Base-by-base conservation (phyloP, 495 filamentous ascomycete genomes). In the Xylaria intraflava region DNA sequence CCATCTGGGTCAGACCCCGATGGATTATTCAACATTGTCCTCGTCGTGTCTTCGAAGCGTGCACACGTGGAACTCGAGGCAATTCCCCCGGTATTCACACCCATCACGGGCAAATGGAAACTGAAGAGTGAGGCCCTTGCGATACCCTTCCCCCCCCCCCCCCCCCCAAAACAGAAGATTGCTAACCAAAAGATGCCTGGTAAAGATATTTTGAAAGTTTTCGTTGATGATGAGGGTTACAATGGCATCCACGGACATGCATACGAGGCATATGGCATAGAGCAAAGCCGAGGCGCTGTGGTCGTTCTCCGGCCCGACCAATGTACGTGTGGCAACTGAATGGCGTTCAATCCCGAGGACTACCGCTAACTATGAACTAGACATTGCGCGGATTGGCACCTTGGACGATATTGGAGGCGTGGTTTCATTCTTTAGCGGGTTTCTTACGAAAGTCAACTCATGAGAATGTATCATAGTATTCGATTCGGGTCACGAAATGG, bases 281-380 rank as follows among this genome's bases (percentile, higher is more conserved):
- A 78, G 46, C 66, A 74, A 0, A 47, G 68, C 5, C 46, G 68
- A n/a, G 85, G 85, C 0, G 79, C 77, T 0, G 39, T 86, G 24
- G 72, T 82, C 3, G 68, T 88, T 51, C 77, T 87, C 23, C 73
- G 85, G 6, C 85, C 84, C 4, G 85, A 88, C 70, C 83, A 87
- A 64, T 85, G 83, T 83, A 64, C 70, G 80, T 68, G 10, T 33
- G 12, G 1, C 36, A 30, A 31, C 16, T n/a, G 3, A 12, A 30
- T 6, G 7, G 12, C 10, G 6, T 10, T 12, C 24, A n/a, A 2
- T 6, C 7, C n/a, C n/a, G 1, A 16, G 30, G 35, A 17, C 20
- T 6, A 24, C 2, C 27, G 44, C 57, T 67, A 17, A 67, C 44
- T 12, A 10, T 27, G 11, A 20, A 24, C 9, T 27, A 71, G 68